These are phyloP conservation scores for Schwanniomyces occidentalis DNA, from an alignment of 805 yeast genomes.

Conservation along the genomic window DNA sequence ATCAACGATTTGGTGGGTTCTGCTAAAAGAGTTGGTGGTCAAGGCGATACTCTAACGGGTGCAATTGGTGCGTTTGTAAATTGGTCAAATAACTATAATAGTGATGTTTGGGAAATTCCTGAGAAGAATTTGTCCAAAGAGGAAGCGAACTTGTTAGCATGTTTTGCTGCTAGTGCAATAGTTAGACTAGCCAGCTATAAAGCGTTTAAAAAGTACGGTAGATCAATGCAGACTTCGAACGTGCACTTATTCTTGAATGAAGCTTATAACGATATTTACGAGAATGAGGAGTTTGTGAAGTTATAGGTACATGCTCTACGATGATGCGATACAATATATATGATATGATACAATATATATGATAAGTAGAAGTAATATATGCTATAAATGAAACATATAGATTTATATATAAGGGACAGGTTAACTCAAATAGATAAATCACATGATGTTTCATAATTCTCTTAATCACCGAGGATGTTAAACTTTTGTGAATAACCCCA, in stretches of 20 bases:
- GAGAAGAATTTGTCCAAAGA: conserved; percentile 32
- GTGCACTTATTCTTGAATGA: conserved; percentile 66
- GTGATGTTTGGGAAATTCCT: conserved; percentile 52
- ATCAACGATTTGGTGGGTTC: conserved; percentile 60
- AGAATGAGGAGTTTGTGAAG: conserved; percentile 16
- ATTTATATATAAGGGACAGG: too few species aligned
- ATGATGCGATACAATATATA: too few species aligned
- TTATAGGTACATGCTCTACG: conserved; percentile 8
- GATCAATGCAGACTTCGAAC: conserved; percentile 86
- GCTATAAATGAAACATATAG: not conserved
- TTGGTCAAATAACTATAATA: conserved; percentile 71
- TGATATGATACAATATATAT: not conserved
- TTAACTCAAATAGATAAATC: too few species aligned
- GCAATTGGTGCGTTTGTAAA: conserved; percentile 77
- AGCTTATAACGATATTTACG: conserved; percentile 55
- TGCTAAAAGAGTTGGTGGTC: conserved; percentile 87
- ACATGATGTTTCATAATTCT: too few species aligned
- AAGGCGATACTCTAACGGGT: conserved; percentile 92
- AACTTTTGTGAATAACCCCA: too few species aligned
- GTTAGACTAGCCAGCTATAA: conserved; percentile 63
- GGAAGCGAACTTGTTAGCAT: conserved; percentile 49
- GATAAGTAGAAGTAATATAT: not conserved
- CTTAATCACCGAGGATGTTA: too few species aligned
- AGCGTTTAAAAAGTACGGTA: conserved; percentile 65
- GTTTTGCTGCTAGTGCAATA: conserved; percentile 68